phyloP scores from a whole-genome alignment of 2,329 filamentous ascomycete genomes.

The Ambrosiella cleistominuta region DNA sequence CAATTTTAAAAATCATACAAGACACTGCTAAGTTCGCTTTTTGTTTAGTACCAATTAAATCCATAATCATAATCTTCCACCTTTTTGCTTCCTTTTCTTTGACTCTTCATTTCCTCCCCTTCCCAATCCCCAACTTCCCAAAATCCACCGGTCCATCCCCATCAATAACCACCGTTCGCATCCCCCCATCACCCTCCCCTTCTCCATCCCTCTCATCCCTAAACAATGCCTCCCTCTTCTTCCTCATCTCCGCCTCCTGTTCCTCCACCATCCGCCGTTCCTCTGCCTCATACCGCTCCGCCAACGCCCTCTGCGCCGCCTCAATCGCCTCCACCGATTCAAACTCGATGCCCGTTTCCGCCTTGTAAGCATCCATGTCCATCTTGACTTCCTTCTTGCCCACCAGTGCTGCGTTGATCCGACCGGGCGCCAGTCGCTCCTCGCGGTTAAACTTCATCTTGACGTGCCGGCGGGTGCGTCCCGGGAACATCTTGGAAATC shows the following conservation, averaged over 20 bases:
- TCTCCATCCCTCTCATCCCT: constrained; percentile 24
- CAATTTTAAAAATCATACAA: no score
- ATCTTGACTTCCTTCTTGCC: constrained; percentile 40
- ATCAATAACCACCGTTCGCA: neutral
- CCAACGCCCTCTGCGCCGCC: constrained; percentile 33
- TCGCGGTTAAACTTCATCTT: constrained; percentile 74
- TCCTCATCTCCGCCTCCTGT: constrained; percentile 29
- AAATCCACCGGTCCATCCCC: neutral
- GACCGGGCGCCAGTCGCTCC: constrained; percentile 46
- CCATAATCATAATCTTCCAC: no score
- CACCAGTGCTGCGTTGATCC: constrained; percentile 46
- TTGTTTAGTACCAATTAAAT: no score
- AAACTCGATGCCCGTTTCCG: constrained; percentile 34
- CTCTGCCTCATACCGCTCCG: constrained; percentile 29
- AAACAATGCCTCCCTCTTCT: constrained; percentile 32
- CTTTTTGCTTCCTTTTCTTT: neutral
- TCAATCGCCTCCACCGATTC: constrained; percentile 37
- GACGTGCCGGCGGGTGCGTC: constrained; percentile 53
- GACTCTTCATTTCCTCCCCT: neutral
- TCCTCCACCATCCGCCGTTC: constrained; percentile 27
- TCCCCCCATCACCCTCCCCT: neutral
- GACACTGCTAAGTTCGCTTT: no score
- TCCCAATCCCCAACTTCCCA: neutral
- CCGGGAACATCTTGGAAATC: constrained; percentile 58
- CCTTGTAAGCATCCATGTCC: constrained; percentile 42